Evolutionary conservation across 495 filamentous ascomycete genomes (phyloP).

Genomic region (Penicillium atrosanguineum): DNA sequence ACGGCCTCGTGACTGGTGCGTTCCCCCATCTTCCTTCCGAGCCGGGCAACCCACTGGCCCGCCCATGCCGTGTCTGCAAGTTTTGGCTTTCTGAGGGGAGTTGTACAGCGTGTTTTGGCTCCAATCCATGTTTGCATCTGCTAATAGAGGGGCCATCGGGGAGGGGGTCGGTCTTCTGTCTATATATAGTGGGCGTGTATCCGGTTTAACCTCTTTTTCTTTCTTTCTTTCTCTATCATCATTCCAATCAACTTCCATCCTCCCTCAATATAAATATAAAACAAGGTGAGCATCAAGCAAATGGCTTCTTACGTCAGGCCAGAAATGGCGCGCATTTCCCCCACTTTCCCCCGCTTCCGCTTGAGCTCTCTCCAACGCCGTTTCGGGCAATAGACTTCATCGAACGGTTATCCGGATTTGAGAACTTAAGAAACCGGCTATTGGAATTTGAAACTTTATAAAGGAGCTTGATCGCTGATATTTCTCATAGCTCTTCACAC

Average conservation of each 20-base stretch:
- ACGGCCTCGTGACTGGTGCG: conserved; percentile 9
- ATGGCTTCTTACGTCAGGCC: background rate
- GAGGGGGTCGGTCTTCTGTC: conserved; percentile 5
- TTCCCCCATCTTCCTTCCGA: conserved; percentile 9
- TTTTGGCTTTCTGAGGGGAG: conserved; percentile 12
- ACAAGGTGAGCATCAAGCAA: background rate
- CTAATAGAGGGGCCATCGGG: background rate
- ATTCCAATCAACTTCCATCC: conserved; percentile 1
- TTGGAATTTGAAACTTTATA: conserved; percentile 1
- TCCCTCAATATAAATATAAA: background rate
- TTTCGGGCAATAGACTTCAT: conserved; percentile 19
- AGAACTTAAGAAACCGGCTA: no score
- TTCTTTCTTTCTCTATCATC: conserved; percentile 4
- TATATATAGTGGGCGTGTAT: conserved; percentile 6
- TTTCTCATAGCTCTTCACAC: conserved; percentile 7
- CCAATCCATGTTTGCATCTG: conserved; percentile 2
- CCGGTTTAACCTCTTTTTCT: background rate
- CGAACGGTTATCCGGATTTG: background rate
- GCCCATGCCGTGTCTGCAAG: conserved; percentile 5
- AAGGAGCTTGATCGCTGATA: conserved; percentile 15
- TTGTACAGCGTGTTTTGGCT: conserved; percentile 15
- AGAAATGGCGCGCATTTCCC: conserved; percentile 1
- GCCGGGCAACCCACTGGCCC: conserved; percentile 1
- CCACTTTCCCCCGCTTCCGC: conserved; percentile 15
- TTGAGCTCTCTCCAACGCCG: conserved; percentile 19